Percentiles rank a stretch among this genome's conserved stretches.
Conservation (phyloP, 331 rosid genomes). For the Prunus yedoensis region DNA sequence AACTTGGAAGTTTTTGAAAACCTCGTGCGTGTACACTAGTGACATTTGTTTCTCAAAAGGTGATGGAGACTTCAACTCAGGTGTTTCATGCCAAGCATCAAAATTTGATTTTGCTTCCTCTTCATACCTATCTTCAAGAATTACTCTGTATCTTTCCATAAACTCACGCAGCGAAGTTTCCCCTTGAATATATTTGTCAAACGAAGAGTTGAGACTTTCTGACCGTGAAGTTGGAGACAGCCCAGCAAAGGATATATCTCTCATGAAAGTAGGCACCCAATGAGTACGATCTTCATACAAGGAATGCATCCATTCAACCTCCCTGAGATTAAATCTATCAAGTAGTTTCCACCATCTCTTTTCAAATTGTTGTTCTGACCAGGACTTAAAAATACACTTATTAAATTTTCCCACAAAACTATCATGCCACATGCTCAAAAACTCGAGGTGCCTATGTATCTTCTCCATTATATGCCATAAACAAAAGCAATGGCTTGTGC, state of each 20-base stretch:
- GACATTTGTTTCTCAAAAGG: constrained; percentile 88
- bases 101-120: constrained; percentile 92
- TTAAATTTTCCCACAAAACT: constrained; percentile 61
- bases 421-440: constrained; percentile 65
- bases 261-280: constrained; percentile 82
- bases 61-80: constrained; percentile 88
- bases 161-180: constrained; percentile 74
- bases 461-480: constrained; percentile 81
- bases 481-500: constrained; percentile 80
- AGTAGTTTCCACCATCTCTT: constrained; percentile 84
- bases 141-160: constrained; percentile 58
- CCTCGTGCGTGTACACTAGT: constrained; percentile 64
- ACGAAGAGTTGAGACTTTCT: constrained; percentile 57
- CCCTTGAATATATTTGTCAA: constrained; percentile 65
- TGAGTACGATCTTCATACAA: constrained; percentile 63
- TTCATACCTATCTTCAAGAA: constrained; percentile 82
- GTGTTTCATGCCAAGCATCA: constrained; percentile 96
- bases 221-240: constrained; percentile 57
- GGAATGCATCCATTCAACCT: constrained; percentile 65
- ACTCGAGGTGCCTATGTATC: constrained; percentile 65
- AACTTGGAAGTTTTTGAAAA: constrained; percentile 67
- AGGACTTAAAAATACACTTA: constrained; percentile 66
- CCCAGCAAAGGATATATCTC: constrained; percentile 76
- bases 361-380: constrained; percentile 77
- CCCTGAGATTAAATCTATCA: constrained; percentile 64